A percentile compares a stretch with the other conserved stretches of the same genome.
phyloP scores from a whole-genome alignment of 805 yeast genomes.

The Clavispora vitiphila region DNA sequence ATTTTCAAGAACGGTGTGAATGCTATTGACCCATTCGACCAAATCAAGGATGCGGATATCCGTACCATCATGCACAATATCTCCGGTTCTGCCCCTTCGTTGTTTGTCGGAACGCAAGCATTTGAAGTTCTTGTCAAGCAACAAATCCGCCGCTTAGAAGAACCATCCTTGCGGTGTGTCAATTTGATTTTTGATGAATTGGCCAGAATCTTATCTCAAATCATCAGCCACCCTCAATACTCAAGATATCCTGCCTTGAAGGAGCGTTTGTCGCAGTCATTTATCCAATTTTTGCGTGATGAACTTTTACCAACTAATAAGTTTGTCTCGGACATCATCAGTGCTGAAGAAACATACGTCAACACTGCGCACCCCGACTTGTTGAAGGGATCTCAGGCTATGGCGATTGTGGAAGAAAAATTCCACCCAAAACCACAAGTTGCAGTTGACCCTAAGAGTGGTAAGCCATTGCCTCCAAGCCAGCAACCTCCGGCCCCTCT shows the following conservation, averaged over 20 bases:
- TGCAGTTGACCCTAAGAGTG: constrained; percentile 83
- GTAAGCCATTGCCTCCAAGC: constrained; percentile 63
- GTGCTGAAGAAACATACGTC: constrained; percentile 86
- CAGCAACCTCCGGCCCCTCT: constrained; percentile 28
- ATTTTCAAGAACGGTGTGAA: constrained; percentile 87
- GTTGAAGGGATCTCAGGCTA: constrained; percentile 90
- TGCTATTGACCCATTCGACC: constrained; percentile 93
- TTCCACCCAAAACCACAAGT: constrained; percentile 71
- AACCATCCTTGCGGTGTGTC: constrained; percentile 85
- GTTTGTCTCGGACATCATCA: constrained; percentile 78
- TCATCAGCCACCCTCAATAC: constrained; percentile 74
- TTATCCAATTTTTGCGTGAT: constrained; percentile 74
- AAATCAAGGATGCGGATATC: constrained; percentile 90
- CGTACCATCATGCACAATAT: constrained; percentile 96
- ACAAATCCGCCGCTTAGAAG: constrained; percentile 81
- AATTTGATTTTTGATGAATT: constrained; percentile 90
- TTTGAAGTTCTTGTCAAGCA: constrained; percentile 88
- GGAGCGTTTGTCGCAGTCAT: constrained; percentile 76
- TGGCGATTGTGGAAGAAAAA: constrained; percentile 87
- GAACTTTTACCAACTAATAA: constrained; percentile 79
- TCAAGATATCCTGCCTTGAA: constrained; percentile 87
- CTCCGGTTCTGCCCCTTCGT: constrained; percentile 90
- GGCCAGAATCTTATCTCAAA: constrained; percentile 83
- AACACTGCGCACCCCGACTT: constrained; percentile 98
- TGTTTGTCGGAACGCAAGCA: constrained; percentile 96